A percentile compares a stretch with the other conserved stretches of the same genome.
phyloP scores from a whole-genome alignment of 2,329 filamentous ascomycete genomes.

The Chlorencoelia australis region DNA sequence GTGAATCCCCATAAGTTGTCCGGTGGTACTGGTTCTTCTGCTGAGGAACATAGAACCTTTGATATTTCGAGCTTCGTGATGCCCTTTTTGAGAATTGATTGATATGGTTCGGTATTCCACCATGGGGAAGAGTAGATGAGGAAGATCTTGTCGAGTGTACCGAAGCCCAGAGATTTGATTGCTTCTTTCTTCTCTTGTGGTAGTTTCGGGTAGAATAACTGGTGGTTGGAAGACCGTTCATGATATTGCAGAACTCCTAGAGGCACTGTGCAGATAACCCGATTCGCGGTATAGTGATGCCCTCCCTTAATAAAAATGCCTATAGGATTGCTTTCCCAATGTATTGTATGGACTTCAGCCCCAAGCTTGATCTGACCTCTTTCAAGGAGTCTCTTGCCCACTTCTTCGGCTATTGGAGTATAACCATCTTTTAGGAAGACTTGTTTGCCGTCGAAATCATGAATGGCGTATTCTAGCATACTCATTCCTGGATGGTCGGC shows the following conservation, averaged over 20 bases:
- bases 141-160: slow-evolving; percentile 1
- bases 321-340: background rate
- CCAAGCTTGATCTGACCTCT: background rate
- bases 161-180: background rate
- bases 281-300: background rate
- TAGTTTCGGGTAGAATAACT: background rate
- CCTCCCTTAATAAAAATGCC: background rate
- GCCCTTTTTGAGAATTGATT: background rate
- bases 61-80: background rate
- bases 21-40: background rate
- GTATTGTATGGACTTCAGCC: background rate
- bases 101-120: background rate
- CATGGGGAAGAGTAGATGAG: background rate
- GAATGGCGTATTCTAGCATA: background rate
- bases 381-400: background rate
- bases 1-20: background rate
- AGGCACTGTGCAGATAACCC: background rate
- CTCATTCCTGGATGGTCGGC: background rate
- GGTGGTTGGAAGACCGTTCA: background rate
- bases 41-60: no score
- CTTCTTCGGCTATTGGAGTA: background rate
- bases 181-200: background rate
- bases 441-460: slow-evolving; percentile 1
- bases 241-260: slow-evolving; percentile 1
- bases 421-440: background rate